These are phyloP conservation scores for Lactarius psammicola DNA, from an alignment of 768 basidiomycete genomes.

Conservation along the genomic window DNA sequence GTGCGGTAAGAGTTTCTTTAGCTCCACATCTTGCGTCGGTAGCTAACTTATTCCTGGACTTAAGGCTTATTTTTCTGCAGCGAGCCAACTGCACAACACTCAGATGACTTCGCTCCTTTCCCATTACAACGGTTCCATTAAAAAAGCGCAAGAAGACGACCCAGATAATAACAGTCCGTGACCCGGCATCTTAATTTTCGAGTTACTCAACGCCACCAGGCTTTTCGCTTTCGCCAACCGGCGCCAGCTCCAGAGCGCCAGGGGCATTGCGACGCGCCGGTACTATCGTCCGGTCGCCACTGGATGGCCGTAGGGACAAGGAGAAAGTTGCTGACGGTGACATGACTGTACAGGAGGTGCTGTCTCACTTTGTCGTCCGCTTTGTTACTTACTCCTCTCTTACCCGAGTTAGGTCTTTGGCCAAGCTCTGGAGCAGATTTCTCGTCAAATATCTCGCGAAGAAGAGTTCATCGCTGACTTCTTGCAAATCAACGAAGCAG, in stretches of 20 bases:
- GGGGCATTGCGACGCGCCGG: conserved; percentile 76
- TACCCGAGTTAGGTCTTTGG: conserved; percentile 59
- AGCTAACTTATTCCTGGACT: background rate
- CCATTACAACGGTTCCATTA: conserved; percentile 56
- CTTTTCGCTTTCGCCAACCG: conserved; percentile 36
- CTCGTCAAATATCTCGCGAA: conserved; percentile 74
- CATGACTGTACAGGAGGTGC: conserved; percentile 69
- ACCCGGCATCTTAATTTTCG: background rate
- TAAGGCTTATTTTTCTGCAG: conserved; percentile 87
- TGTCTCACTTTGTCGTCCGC: conserved; percentile 7
- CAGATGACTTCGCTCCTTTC: conserved; percentile 78
- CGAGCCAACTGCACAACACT: conserved; percentile 74
- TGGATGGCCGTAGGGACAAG: conserved; percentile 56
- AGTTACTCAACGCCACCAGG: conserved; percentile 21
- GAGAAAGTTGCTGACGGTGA: conserved; percentile 58
- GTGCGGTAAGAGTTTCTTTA: conserved; percentile 60
- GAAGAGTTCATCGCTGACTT: conserved; percentile 89
- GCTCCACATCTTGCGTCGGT: background rate
- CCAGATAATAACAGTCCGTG: conserved; percentile 44
- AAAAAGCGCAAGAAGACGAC: conserved; percentile 70
- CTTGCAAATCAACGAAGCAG: conserved; percentile 85
- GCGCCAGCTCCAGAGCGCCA: conserved; percentile 48
- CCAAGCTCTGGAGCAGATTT: conserved; percentile 71
- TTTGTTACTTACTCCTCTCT: conserved; percentile 1
- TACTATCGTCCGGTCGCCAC: conserved; percentile 77